Percentiles rank a stretch among this genome's conserved stretches.
These are phyloP conservation scores for Euphorbia peplus DNA, from an alignment of 345 rosid species.

Conservation along the genomic window DNA sequence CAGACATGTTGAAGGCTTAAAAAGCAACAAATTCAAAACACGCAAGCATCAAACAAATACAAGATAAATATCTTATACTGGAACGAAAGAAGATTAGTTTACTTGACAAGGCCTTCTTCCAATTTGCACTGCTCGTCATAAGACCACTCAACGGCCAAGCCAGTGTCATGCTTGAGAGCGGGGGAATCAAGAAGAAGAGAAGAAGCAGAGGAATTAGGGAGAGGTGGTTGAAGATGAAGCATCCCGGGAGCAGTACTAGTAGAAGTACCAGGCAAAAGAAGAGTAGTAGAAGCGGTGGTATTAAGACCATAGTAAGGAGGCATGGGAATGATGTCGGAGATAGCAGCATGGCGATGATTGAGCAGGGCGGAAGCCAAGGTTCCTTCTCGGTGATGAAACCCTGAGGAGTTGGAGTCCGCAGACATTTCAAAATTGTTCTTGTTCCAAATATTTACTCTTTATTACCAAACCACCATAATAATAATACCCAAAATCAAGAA, in stretches of 20 bases:
- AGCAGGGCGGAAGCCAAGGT: slow-evolving; percentile 34
- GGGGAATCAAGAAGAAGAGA: slow-evolving; percentile 58
- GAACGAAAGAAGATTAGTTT: not conserved
- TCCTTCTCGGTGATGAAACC: slow-evolving; percentile 37
- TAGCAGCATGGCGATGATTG: slow-evolving; percentile 45
- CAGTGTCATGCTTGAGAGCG: slow-evolving; percentile 54
- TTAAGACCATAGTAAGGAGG: slow-evolving; percentile 44
- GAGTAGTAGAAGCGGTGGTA: slow-evolving; percentile 7
- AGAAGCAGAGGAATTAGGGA: slow-evolving; percentile 34
- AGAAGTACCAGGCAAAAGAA: slow-evolving; percentile 39
- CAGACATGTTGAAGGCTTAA: not conserved
- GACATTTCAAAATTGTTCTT: slow-evolving; percentile 63
- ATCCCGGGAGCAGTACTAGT: slow-evolving; percentile 25
- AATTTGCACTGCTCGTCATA: slow-evolving; percentile 62
- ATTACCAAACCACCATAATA: slow-evolving; percentile 5
- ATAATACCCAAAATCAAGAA: not conserved
- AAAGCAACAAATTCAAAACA: not conserved
- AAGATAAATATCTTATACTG: not conserved
- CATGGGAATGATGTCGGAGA: slow-evolving; percentile 56
- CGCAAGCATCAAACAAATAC: not conserved
- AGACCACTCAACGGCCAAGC: slow-evolving; percentile 80
- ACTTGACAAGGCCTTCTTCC: slow-evolving; percentile 72
- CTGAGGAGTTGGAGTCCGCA: slow-evolving; percentile 53
- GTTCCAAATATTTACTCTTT: too few species aligned
- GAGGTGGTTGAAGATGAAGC: slow-evolving; percentile 16